phyloP scores from a whole-genome alignment of 1,139 yeast species.

The Fermentozyma sake region DNA sequence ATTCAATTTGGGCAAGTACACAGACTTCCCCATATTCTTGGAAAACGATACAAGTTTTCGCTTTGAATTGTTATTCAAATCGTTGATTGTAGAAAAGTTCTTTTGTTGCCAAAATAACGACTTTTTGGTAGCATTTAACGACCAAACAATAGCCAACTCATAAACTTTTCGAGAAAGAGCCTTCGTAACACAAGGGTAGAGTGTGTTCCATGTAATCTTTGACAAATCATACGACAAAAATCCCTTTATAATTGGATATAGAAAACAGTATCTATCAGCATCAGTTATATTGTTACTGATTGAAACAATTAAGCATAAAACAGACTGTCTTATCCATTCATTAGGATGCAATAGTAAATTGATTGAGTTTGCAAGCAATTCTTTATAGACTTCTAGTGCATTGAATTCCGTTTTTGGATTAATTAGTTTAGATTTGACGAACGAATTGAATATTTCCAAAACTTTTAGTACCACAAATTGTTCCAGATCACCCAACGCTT shows the following conservation, averaged over 20 bases:
- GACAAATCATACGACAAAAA: slow-evolving; percentile 74
- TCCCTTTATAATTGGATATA: slow-evolving; percentile 78
- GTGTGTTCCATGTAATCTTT: slow-evolving; percentile 57
- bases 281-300: slow-evolving; percentile 59
- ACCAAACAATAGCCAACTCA: slow-evolving; percentile 70
- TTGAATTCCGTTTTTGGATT: slow-evolving; percentile 38
- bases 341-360: slow-evolving; percentile 71
- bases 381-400: slow-evolving; percentile 37
- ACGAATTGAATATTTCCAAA: slow-evolving; percentile 53
- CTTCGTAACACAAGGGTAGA: slow-evolving; percentile 60
- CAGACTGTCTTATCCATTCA: slow-evolving; percentile 75
- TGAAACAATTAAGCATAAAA: slow-evolving; percentile 56
- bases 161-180: slow-evolving; percentile 68
- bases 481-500: slow-evolving; percentile 77
- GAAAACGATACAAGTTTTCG: slow-evolving; percentile 20
- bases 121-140: slow-evolving; percentile 52
- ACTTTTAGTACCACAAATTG: slow-evolving; percentile 80
- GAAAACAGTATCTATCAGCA: slow-evolving; percentile 79
- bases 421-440: slow-evolving; percentile 29
- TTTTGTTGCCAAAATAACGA: slow-evolving; percentile 75
- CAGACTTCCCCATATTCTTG: slow-evolving; percentile 37
- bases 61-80: slow-evolving; percentile 7
- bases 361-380: slow-evolving; percentile 27
- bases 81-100: slow-evolving; percentile 21
- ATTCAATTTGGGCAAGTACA: slow-evolving; percentile 26